Base-by-base conservation (phyloP, 2,329 filamentous ascomycete genomes). In the Colletotrichum higginsianum region DNA sequence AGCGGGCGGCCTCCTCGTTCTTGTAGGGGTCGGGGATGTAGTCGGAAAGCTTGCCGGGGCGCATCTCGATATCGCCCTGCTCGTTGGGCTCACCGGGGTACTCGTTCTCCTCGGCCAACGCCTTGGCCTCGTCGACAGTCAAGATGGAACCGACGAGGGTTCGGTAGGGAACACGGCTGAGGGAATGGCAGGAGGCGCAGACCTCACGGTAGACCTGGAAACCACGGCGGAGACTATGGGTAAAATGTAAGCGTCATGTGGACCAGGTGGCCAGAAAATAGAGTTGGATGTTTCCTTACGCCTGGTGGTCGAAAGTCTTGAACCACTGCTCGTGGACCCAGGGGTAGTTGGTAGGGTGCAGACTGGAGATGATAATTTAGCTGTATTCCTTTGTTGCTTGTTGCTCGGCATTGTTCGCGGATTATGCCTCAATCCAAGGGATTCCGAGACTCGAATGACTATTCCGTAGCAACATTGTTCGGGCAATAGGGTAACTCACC, bases 141-240 rank as follows among this genome's bases (percentile, higher is more conserved):
- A 98, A 90, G 84, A 97, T 89, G 76, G 90, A 90, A 83, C 96
- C 96, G 80, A 99, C 96, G 74, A 98, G 89, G 71, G 93, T 81
- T 84, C 96, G 94, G 90, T 97, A 99, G 72, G 96, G 96, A 72
- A 99, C 91, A 87, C 96, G 94, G 85, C 88, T 92, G 75, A 99
- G 92, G 75, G 96, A 99, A 89, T 99, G 96, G 91, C 96, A 99
- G 79, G 94, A 94, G 74, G 95, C 91, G 90, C 96, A 99, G 80
- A 99, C 96, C 87, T 99, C 96, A 78, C 93, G 94, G 90, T 99
- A 99, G 82, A 99, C 96, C 87, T 98, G 95, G 91, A 98, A 99
- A 86, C 96, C 96, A 88, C 96, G 95, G 84, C 96, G 96, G 77
- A 99, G 95, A 79, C 95, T 98, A 77, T 66, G 62, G n/a, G 15